These are phyloP conservation scores for Peronosclerospora sorghi DNA, from an alignment of 352 stramenopile genomes.

Conservation along the genomic window DNA sequence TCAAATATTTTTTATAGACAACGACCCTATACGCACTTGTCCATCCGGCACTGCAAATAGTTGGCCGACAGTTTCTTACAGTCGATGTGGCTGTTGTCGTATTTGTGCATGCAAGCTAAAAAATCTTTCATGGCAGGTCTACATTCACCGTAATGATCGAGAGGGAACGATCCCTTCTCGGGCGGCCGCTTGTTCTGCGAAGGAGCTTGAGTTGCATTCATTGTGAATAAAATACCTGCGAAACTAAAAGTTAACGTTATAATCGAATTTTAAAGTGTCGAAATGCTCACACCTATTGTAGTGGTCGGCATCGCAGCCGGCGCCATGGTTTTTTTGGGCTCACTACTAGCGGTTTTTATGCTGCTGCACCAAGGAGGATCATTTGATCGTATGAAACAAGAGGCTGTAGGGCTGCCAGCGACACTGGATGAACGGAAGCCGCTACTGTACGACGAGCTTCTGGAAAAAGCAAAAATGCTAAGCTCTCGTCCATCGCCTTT, in stretches of 20 bases:
- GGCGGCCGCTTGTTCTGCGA: slow-evolving; percentile 65
- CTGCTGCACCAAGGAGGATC: slow-evolving; percentile 75
- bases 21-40: slow-evolving; percentile 44
- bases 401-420: slow-evolving; percentile 54
- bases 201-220: slow-evolving; percentile 73
- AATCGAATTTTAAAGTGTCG: too few relatives aligned
- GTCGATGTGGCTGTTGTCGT: slow-evolving; percentile 78
- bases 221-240: too few relatives aligned
- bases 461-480: slow-evolving; percentile 33
- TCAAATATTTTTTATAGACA: slow-evolving; percentile 1
- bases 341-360: slow-evolving; percentile 73
- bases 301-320: slow-evolving; percentile 72
- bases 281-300: slow-evolving; percentile 42
- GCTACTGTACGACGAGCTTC: slow-evolving; percentile 81
- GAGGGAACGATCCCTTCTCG: slow-evolving; percentile 85
- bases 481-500: slow-evolving; percentile 26
- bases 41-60: slow-evolving; percentile 85
- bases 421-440: slow-evolving; percentile 59
- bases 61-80: slow-evolving; percentile 84
- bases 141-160: slow-evolving; percentile 87
- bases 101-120: slow-evolving; percentile 71
- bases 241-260: too few relatives aligned
- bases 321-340: slow-evolving; percentile 72
- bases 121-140: slow-evolving; percentile 83
- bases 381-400: slow-evolving; percentile 80